Conservation (phyloP, 2,329 filamentous ascomycete genomes). For the Exserohilum turcica region DNA sequence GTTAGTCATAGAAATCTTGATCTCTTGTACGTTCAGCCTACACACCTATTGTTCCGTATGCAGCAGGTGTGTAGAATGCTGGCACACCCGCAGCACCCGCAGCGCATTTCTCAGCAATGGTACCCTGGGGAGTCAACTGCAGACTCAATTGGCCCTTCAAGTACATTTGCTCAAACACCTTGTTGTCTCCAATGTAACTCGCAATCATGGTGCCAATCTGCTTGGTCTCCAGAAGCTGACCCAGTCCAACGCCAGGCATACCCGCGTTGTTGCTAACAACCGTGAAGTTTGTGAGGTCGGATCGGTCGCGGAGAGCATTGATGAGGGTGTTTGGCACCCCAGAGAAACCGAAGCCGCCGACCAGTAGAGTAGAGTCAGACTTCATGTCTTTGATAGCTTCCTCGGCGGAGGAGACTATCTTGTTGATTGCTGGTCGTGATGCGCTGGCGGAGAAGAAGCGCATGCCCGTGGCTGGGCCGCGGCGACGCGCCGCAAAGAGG, state of each 20-base stretch:
- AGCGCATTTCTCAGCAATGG: conserved; percentile 72
- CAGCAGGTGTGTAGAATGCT: conserved; percentile 80
- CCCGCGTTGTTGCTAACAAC: conserved; percentile 84
- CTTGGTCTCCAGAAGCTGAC: conserved; percentile 69
- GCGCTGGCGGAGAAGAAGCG: conserved; percentile 45
- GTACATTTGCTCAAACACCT: conserved; percentile 75
- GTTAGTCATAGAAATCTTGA: conserved; percentile 1
- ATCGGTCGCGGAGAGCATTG: conserved; percentile 45
- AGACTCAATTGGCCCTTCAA: conserved; percentile 74
- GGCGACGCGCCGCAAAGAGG: conserved; percentile 42
- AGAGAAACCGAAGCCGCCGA: conserved; percentile 48
- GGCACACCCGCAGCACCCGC: conserved; percentile 78
- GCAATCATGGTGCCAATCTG: conserved; percentile 75
- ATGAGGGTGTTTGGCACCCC: conserved; percentile 49
- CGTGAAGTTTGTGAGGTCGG: conserved; percentile 58
- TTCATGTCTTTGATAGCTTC: conserved; percentile 49
- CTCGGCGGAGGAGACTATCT: conserved; percentile 46
- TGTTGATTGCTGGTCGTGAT: conserved; percentile 45
- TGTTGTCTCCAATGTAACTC: conserved; percentile 79
- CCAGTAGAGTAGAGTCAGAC: conserved; percentile 44
- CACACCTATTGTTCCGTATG: conserved; percentile 61
- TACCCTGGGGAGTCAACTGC: conserved; percentile 78
- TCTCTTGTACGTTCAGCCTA: background rate
- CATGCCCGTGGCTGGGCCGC: conserved; percentile 28
- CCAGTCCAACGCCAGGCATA: conserved; percentile 70